A percentile compares a stretch with the other conserved stretches of the same genome.
Conservation (phyloP, 2,329 filamentous ascomycete species). For the Trichophyton simii region DNA sequence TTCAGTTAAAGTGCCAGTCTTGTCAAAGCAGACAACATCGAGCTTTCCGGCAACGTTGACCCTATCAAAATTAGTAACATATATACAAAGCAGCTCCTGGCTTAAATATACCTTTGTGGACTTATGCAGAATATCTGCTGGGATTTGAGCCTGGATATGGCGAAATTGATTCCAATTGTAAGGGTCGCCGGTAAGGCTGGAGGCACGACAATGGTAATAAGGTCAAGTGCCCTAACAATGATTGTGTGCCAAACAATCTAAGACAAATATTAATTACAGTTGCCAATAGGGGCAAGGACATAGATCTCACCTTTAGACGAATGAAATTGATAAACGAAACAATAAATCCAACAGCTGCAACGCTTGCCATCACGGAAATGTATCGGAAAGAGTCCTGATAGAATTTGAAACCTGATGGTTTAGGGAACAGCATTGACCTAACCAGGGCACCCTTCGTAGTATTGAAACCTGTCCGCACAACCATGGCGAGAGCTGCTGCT, state of each 20-base stretch:
- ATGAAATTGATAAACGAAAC: slow-evolving; percentile 91
- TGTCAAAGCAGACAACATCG: slow-evolving; percentile 74
- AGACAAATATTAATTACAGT: neutral
- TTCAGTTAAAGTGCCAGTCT: slow-evolving; percentile 71
- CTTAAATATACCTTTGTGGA: slow-evolving; percentile 50
- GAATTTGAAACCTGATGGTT: slow-evolving; percentile 96
- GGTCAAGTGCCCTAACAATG: slow-evolving; percentile 76
- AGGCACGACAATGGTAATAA: slow-evolving; percentile 96
- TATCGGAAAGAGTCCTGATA: slow-evolving; percentile 96
- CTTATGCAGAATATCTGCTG: slow-evolving; percentile 97
- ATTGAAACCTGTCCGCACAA: slow-evolving; percentile 89
- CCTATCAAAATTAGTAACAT: slow-evolving; percentile 28
- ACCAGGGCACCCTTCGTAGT: slow-evolving; percentile 94
- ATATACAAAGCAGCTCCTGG: neutral
- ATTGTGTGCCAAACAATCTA: slow-evolving; percentile 77
- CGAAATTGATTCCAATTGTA: slow-evolving; percentile 94
- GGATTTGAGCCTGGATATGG: slow-evolving; percentile 68
- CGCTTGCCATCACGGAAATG: slow-evolving; percentile 85
- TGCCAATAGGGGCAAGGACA: neutral
- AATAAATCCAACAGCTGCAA: slow-evolving; percentile 76
- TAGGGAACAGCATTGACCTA: slow-evolving; percentile 95
- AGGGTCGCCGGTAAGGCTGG: slow-evolving; percentile 88
- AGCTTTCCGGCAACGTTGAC: slow-evolving; percentile 94
- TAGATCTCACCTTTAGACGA: slow-evolving; percentile 46
- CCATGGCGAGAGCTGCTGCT: slow-evolving; percentile 80